These are phyloP conservation scores for Suillus lakei DNA, from an alignment of 768 basidiomycete species.

Conservation along the genomic window DNA sequence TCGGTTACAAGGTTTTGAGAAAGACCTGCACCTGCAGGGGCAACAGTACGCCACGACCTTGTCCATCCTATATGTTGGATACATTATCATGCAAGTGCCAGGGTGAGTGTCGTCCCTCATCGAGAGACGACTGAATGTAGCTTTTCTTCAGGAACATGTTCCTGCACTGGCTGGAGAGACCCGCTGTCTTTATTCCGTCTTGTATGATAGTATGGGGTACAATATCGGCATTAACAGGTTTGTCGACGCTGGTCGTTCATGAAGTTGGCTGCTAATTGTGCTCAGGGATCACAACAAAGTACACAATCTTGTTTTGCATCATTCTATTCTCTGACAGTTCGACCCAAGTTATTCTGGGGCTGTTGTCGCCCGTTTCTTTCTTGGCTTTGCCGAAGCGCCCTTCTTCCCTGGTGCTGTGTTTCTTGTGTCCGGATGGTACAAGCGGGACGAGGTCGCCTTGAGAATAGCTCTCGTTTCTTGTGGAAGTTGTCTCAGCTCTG, in stretches of 20 bases:
- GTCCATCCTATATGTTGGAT: slow-evolving; percentile 30
- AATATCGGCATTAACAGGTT: slow-evolving; percentile 43
- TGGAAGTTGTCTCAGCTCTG: slow-evolving; percentile 48
- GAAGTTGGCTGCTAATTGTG: neutral
- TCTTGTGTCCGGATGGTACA: slow-evolving; percentile 30
- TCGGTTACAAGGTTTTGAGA: slow-evolving; percentile 29
- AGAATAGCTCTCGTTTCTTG: slow-evolving; percentile 40
- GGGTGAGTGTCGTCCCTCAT: slow-evolving; percentile 11
- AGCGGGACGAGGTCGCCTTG: slow-evolving; percentile 41
- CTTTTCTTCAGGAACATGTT: slow-evolving; percentile 31
- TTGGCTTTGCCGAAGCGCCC: slow-evolving; percentile 11
- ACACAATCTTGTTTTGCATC: neutral
- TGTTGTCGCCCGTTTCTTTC: slow-evolving; percentile 9
- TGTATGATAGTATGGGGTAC: slow-evolving; percentile 40
- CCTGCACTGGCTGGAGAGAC: slow-evolving; percentile 35
- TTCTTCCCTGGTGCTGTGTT: slow-evolving; percentile 6
- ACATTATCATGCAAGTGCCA: slow-evolving; percentile 31
- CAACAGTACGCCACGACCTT: slow-evolving; percentile 26
- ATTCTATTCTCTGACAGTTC: neutral
- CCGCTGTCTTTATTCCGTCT: slow-evolving; percentile 29
- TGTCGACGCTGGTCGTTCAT: neutral
- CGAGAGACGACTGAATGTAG: neutral
- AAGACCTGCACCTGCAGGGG: slow-evolving; percentile 27
- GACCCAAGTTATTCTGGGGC: slow-evolving; percentile 1
- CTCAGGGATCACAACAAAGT: slow-evolving; percentile 11